A percentile compares a stretch with the other conserved stretches of the same genome.
Evolutionary conservation across 768 basidiomycete species (phyloP).

Genomic region (Lentinus tigrinus): DNA sequence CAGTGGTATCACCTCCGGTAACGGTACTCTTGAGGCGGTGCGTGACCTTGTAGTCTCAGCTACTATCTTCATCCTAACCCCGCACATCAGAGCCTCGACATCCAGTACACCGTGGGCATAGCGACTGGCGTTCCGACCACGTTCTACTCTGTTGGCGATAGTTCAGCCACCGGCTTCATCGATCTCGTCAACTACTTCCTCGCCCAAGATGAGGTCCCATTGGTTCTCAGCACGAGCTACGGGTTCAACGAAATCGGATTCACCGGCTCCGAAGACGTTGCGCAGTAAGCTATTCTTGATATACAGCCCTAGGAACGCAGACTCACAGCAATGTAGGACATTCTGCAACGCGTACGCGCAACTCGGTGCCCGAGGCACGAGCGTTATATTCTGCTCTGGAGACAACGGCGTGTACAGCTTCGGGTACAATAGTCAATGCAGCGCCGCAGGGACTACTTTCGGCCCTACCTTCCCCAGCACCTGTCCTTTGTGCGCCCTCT

Average conservation of each 20-base stretch:
- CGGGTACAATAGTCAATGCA: constrained; percentile 13
- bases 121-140: constrained; percentile 32
- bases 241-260: constrained; percentile 29
- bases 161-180: constrained; percentile 30
- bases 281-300: neutral
- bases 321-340: neutral
- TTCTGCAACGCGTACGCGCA: neutral
- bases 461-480: constrained; percentile 35
- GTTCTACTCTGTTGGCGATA: constrained; percentile 34
- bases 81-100: constrained; percentile 31
- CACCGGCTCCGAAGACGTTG: constrained; percentile 16
- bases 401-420: constrained; percentile 36
- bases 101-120: constrained; percentile 36
- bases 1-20: neutral
- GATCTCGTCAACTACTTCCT: constrained; percentile 31
- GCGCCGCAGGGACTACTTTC: constrained; percentile 47
- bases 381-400: neutral
- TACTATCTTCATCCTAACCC: neutral
- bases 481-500: constrained; percentile 31
- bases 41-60: neutral
- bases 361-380: neutral
- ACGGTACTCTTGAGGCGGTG: constrained; percentile 1
- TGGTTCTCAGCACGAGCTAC: constrained; percentile 35
- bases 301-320: neutral
- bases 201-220: constrained; percentile 24